phyloP scores from a whole-genome alignment of 2,329 filamentous ascomycete genomes.

The Blastomyces emzantsi region DNA sequence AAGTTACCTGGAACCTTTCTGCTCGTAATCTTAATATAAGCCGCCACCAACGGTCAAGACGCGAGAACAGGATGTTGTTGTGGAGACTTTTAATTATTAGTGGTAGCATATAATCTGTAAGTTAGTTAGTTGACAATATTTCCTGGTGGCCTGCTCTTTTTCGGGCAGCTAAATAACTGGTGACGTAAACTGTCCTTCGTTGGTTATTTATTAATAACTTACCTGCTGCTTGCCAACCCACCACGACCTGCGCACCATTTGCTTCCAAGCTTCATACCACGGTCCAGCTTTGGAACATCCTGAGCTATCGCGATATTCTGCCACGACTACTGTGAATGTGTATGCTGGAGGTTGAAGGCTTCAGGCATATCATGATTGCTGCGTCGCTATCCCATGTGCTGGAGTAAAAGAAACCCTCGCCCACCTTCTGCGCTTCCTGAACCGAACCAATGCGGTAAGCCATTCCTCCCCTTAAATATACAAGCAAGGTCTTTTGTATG shows the following conservation, averaged over 20 bases:
- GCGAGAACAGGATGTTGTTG: neutral
- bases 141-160: neutral
- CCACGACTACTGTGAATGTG: neutral
- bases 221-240: neutral
- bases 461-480: neutral
- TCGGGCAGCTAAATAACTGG: neutral
- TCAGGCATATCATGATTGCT: neutral
- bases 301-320: neutral
- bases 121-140: too few species aligned
- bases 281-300: neutral
- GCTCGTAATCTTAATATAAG: neutral
- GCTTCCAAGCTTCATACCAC: neutral
- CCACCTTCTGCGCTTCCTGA: neutral
- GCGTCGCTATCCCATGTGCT: neutral
- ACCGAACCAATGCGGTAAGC: neutral
- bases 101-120: too few species aligned
- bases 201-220: too few species aligned
- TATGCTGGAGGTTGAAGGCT: neutral
- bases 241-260: neutral
- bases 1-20: neutral
- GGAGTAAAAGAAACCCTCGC: neutral
- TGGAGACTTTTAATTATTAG: too few species aligned
- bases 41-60: neutral
- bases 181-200: slow-evolving; percentile 7
- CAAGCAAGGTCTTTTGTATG: neutral